Base-by-base conservation (phyloP, 2,329 filamentous ascomycete species). In the Aureobasidium sp. region DNA sequence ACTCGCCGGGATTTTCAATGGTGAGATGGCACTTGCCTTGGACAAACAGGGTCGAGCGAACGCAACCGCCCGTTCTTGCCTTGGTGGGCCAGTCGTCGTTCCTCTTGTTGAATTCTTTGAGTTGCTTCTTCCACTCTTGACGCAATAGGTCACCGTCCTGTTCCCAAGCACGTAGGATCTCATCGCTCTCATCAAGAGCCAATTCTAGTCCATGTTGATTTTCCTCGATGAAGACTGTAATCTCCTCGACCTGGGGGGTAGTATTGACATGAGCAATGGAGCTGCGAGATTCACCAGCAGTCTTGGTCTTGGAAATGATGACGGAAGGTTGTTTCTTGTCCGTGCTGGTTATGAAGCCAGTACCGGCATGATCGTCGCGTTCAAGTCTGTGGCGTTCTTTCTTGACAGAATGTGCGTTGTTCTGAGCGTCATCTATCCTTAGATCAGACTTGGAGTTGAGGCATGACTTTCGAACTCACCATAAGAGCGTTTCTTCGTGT, bases 41-140 rank as follows among this genome's bases (percentile, higher is more conserved):
- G 34, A 38, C 38, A 21, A 21, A 49, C 4, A 49, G 32, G 5
- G 16, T n/a, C 2, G 45, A 49, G 35, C 45, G 45, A 21, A 38
- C 45, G 8, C 45, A 49, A 11, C 45, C 45, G 32, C n/a, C 24
- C 7, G 21, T 29, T 7, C 7, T 27, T 4, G 24, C 16, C 34
- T 39, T 29, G 24, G 12, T n/a, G 16, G 14, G 11, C 45, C 45
- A 49, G 1, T 49, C 24, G 8, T 32, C 22, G 12, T 49, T 38
- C 45, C 32, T 49, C 34, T 49, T 49, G 45, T 49, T 38, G 45
- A 39, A 49, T 4, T 37, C 45, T 8, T 39, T 38, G 10, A 38
- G 45, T 16, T 49, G 45, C 34, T 38, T 38, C 6, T 14, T 38
- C 45, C 45, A 49, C 4, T 19, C 11, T 10, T 49, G 24, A 14